Percentiles rank a stretch among this genome's conserved stretches.
phyloP scores from a whole-genome alignment of 768 basidiomycete species.

The Leucosporidium creatinivorum region DNA sequence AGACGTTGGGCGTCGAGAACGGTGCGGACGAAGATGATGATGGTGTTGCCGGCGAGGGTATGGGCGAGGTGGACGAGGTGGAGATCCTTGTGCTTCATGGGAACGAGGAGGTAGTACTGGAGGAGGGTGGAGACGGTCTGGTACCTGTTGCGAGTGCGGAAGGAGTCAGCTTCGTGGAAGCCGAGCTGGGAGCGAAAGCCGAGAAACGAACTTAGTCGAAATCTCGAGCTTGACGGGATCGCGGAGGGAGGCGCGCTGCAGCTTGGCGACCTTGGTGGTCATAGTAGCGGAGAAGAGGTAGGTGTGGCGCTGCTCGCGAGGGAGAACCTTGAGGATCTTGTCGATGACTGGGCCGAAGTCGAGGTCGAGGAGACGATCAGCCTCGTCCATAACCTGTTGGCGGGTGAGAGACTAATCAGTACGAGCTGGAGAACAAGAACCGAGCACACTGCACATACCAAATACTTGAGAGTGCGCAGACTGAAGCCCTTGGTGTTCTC shows the following conservation, averaged over 20 bases:
- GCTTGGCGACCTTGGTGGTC: conserved; percentile 95
- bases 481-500: conserved; percentile 97
- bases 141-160: conserved; percentile 55
- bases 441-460: conserved; percentile 52
- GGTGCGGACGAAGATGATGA: conserved; percentile 93
- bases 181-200: neutral
- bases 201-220: conserved; percentile 65
- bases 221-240: conserved; percentile 94
- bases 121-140: conserved; percentile 91
- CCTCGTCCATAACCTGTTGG: conserved; percentile 87
- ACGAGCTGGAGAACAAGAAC: neutral
- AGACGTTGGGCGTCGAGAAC: conserved; percentile 86
- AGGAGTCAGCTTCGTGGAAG: neutral
- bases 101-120: conserved; percentile 92
- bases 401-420: neutral
- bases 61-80: conserved; percentile 84
- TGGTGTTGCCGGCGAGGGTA: conserved; percentile 79
- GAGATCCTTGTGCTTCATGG: conserved; percentile 82
- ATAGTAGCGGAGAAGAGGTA: conserved; percentile 98
- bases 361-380: conserved; percentile 89
- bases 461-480: conserved; percentile 71
- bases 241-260: conserved; percentile 84
- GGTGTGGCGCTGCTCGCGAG: conserved; percentile 77
- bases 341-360: conserved; percentile 94
- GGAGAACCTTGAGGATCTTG: conserved; percentile 90